These are phyloP conservation scores for Monilinia fructicola DNA, from an alignment of 2,329 filamentous ascomycete species.

Conservation along the genomic window DNA sequence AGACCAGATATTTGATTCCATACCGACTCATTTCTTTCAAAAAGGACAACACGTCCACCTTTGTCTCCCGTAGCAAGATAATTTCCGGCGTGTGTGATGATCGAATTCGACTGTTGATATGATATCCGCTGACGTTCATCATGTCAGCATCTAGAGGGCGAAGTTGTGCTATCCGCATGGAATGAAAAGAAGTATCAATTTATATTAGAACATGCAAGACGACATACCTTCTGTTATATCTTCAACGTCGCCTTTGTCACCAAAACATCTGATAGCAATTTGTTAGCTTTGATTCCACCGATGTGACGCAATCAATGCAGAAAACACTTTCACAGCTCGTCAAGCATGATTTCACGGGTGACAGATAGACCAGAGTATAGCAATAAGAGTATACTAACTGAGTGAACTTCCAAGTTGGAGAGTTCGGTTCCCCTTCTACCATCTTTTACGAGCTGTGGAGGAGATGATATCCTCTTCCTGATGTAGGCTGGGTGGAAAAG, in stretches of 20 bases:
- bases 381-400: constrained; percentile 53
- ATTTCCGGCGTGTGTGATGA: constrained; percentile 83
- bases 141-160: constrained; percentile 26
- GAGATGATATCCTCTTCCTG: constrained; percentile 37
- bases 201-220: background rate
- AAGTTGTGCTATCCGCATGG: background rate
- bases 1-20: constrained; percentile 30
- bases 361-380: constrained; percentile 9
- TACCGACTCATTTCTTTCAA: constrained; percentile 95
- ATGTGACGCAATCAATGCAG: constrained; percentile 18
- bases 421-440: constrained; percentile 92
- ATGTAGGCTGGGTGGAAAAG: constrained; percentile 21
- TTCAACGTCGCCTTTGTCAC: constrained; percentile 98
- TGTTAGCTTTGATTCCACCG: constrained; percentile 33
- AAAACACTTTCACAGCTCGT: constrained; percentile 1
- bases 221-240: constrained; percentile 42
- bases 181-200: background rate
- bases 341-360: background rate
- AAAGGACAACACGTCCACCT: constrained; percentile 79
- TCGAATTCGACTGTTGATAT: constrained; percentile 91
- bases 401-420: constrained; percentile 99
- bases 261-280: constrained; percentile 74
- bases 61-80: constrained; percentile 90
- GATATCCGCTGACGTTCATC: constrained; percentile 66
- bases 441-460: constrained; percentile 60